Evolutionary conservation across 805 yeast genomes (phyloP), one percentile per base, ranked within the genome.

Genomic region (Nakazawaea anatomiae): DNA sequence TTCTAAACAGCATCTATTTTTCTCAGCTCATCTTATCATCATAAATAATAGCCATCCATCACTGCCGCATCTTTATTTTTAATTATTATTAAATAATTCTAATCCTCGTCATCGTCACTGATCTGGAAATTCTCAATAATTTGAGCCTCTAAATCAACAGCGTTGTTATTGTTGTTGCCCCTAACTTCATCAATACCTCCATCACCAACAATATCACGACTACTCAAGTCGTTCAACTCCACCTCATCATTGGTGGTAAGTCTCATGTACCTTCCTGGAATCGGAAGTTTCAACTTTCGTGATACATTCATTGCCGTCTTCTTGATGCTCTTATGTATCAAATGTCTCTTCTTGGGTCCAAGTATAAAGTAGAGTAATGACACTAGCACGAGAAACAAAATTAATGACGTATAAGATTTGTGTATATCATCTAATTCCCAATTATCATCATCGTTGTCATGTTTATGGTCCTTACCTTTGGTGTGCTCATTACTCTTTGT

Each of bases 101-200:
- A 18, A 18, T 46, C 38, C 11, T 39, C n/a, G 2, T 48, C 30
- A 41, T 42, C 41, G 27, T 45, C 43, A 36, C 44, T 36, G 12
- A 46, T 52, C 7, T 54, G 54, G 4, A 58, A 58, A 1, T 60
- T 58, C 6, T 42, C 47, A 5, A 54, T 54, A 28, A 59, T 47
- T 9, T 58, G 52, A 5, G 55, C 34, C 32, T 35, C 55, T 29
- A 43, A 34, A 44, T 52, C 72, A 65, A 14, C 61, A 45, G 7
- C 54, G 12, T 25, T 52, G 57, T 42, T 46, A 10, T 30, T 39
- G 10, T 28, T 32, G 14, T 34, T 14, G 10, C 11, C 30, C 36
- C 27, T 39, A 30, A 41, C 2, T 11, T 38, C n/a, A 38, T 38
- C n/a, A 38, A 11, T 4, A n/a, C 14, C n/a, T 12, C 14, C 18